Evolutionary conservation across 2,329 filamentous ascomycete genomes (phyloP).

Genomic region (Ophiostoma piceae): DNA sequence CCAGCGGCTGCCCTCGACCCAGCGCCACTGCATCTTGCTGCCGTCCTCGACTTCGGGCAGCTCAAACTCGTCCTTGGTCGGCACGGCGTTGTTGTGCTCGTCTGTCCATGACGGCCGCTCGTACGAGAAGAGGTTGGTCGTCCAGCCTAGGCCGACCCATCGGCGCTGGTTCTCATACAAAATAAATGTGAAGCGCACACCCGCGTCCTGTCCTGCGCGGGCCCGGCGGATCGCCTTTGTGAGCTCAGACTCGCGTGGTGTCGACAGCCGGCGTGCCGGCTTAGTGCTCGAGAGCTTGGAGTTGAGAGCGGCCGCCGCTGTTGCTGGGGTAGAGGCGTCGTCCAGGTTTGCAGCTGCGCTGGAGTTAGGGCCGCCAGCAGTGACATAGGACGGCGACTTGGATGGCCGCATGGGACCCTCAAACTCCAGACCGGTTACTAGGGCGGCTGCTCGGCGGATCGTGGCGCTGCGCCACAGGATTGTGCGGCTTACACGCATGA

Average conservation of each 20-base stretch:
- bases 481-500: slow-evolving; percentile 75
- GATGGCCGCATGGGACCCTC: slow-evolving; percentile 42
- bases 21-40: slow-evolving; percentile 58
- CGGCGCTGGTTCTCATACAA: slow-evolving; percentile 94
- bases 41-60: slow-evolving; percentile 58
- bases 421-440: slow-evolving; percentile 77
- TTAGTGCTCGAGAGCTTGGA: slow-evolving; percentile 30
- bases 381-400: slow-evolving; percentile 29
- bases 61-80: slow-evolving; percentile 65
- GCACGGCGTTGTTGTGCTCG: slow-evolving; percentile 80
- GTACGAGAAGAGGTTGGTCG: slow-evolving; percentile 81
- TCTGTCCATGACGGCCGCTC: slow-evolving; percentile 92
- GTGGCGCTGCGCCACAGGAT: slow-evolving; percentile 84
- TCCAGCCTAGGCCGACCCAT: slow-evolving; percentile 95
- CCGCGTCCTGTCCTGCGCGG: slow-evolving; percentile 53
- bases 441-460: slow-evolving; percentile 62
- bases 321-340: slow-evolving; percentile 26
- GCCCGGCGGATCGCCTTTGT: slow-evolving; percentile 41
- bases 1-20: slow-evolving; percentile 84
- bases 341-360: slow-evolving; percentile 15
- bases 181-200: slow-evolving; percentile 93
- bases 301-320: slow-evolving; percentile 25
- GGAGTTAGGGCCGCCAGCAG: slow-evolving; percentile 28
- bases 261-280: slow-evolving; percentile 31
- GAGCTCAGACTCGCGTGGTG: slow-evolving; percentile 43